phyloP scores from a whole-genome alignment of 805 yeast species.

The Saturnispora besseyi region DNA sequence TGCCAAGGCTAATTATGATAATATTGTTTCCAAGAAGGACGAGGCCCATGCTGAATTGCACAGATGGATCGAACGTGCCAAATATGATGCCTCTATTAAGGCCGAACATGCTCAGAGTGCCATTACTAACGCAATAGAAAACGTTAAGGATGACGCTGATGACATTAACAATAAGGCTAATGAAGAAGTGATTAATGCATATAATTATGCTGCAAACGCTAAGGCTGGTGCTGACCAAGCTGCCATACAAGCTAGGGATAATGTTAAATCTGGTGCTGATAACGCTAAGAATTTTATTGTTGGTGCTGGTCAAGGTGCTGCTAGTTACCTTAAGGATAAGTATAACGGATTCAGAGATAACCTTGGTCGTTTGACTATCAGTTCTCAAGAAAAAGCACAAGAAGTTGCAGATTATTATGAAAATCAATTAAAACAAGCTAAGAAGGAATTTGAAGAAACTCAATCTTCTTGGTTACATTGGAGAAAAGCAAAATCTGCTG shows the following conservation, averaged over 20 bases:
- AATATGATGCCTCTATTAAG: not conserved
- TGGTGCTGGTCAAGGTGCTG: not conserved
- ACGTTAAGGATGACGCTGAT: not conserved
- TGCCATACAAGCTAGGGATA: not conserved
- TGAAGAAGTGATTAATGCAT: not conserved
- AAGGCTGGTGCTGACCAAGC: constrained; percentile 4
- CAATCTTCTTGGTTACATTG: constrained; percentile 24
- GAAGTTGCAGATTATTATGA: constrained; percentile 1
- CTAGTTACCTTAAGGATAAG: constrained; percentile 27
- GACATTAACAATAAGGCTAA: not conserved
- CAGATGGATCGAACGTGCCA: constrained; percentile 13
- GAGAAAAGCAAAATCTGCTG: constrained; percentile 24
- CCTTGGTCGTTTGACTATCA: constrained; percentile 15
- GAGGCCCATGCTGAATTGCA: constrained; percentile 17
- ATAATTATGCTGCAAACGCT: not conserved
- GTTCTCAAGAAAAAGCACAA: constrained; percentile 15
- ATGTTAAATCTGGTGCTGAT: constrained; percentile 3
- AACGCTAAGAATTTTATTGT: constrained; percentile 1
- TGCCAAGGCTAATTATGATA: constrained; percentile 21
- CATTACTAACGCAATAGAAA: not conserved
- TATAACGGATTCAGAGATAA: constrained; percentile 19
- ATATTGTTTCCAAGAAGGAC: constrained; percentile 15
- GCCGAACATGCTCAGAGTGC: not conserved
- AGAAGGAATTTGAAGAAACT: constrained; percentile 22
- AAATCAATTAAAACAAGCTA: constrained; percentile 14